Base-by-base conservation (phyloP, 2,329 filamentous ascomycete genomes). In the Fusarium sublunatum region DNA sequence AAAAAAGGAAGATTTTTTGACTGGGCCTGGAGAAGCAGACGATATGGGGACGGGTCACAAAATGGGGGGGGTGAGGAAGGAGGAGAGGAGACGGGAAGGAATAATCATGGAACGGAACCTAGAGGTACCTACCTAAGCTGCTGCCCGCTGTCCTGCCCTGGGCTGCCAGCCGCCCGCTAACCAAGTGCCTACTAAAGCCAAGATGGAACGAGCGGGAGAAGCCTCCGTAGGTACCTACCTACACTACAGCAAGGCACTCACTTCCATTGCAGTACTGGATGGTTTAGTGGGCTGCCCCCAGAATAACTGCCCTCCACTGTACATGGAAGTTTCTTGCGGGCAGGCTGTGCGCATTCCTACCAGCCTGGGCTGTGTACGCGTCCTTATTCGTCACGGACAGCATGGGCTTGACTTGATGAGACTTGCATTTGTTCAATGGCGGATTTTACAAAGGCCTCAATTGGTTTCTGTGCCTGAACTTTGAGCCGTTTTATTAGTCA, bases 1-100 rank as follows among this genome's bases (percentile, higher is more conserved):
- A 58, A 56, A 64, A 54, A 60, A 60, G 48, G 53, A 61, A 61
- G 50, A 52, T 59, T 67, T 68, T 68, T 68, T 62, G 65, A 61
- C 57, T 55, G 61, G 65, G 67, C 65, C 70, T 69, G 64, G 72
- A 69, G 69, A 67, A 71, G 67, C 49, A 69, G 61, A 70, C 62
- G 67, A 70, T 57, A 70, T 54, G 64, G 59, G 47, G 61, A 61
- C 56, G 65, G 63, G 56, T 59, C 61, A 62, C 60, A 64, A 62
- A 69, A 44, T 50, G 60, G 47, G 53, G 64, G 55, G 56, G 59
- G 65, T 58, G 67, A 57, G 58, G 65, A 64, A 63, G 63, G 57
- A 62, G 48, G 58, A 67, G 61, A 58, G 65, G 61, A 64, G 61
- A 53, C 19, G 19, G 45, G 51, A 61, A 59, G 57, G 45, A 19